A percentile compares a stretch with the other conserved stretches of the same genome.
phyloP scores from a whole-genome alignment of 2,329 filamentous ascomycete species.

The Sclerotinia subarctica region DNA sequence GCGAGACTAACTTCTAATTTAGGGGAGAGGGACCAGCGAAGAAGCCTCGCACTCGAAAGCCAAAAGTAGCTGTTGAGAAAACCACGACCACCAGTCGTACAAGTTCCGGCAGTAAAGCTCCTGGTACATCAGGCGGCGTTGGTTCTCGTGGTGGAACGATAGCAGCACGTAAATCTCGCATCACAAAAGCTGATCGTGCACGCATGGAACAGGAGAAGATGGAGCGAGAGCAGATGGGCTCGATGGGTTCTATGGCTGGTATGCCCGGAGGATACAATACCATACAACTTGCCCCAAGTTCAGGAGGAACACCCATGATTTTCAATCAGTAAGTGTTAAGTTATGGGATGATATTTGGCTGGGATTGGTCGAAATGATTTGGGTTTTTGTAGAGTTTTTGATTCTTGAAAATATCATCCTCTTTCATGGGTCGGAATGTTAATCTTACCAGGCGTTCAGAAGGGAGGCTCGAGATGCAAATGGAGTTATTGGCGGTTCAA shows the following conservation, averaged over 20 bases:
- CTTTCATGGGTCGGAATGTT: constrained; percentile 1
- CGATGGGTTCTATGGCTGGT: constrained; percentile 35
- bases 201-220: constrained; percentile 78
- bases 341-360: not conserved
- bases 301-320: constrained; percentile 39
- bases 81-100: constrained; percentile 64
- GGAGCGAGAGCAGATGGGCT: constrained; percentile 57
- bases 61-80: constrained; percentile 54
- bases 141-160: constrained; percentile 74
- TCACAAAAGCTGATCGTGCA: constrained; percentile 81
- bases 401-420: constrained; percentile 10
- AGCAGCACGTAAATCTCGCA: constrained; percentile 70
- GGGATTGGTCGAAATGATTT: not conserved
- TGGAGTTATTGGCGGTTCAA: constrained; percentile 4
- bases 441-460: constrained; percentile 11
- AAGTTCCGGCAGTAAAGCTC: constrained; percentile 58
- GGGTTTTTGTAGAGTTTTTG: constrained; percentile 14
- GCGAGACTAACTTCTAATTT: constrained; percentile 39
- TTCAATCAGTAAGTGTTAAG: constrained; percentile 33
- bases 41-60: constrained; percentile 48
- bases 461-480: constrained; percentile 11
- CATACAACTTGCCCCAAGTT: constrained; percentile 32
- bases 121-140: constrained; percentile 42
- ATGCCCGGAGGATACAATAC: constrained; percentile 34
- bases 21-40: constrained; percentile 73